Evolutionary conservation across 352 stramenopile genomes (phyloP), one percentile per base, ranked within the genome.

Genomic region (Achlya hypogyna): DNA sequence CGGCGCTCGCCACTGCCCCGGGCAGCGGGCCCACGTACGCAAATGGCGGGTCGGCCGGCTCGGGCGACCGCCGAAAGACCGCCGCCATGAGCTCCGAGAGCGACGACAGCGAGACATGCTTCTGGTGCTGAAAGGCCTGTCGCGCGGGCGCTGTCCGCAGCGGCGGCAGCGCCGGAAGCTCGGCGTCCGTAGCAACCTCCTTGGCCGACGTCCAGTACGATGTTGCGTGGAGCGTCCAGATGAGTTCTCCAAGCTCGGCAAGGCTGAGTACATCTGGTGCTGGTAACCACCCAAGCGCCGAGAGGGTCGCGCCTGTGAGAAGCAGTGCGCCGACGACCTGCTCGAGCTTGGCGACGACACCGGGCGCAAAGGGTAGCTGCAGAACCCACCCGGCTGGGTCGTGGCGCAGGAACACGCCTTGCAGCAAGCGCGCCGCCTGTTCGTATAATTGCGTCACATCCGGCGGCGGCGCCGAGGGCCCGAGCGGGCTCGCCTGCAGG

Each of bases 101-200:
- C 0, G 84, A 91, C 40, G 86, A 95, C 81, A 95, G 91, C 3
- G 84, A 93, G 63, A 92, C 82, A 65, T 95, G 92, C 65, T 95
- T 95, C 73, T 93, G 91, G 75, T 95, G 86, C 0, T 75, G 79
- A 52, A 82, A 45, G 12, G 14, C 18, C 8, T 58, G 40, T n/a
- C 60, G 60, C 2, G 38, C 49, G 2, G 49, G 25, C 2, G 49
- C 49, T 1, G 49, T 56, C 12, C 49, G 49, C 31, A 20, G 31
- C 31, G 8, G 12, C 49, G n/a, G 2, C 38, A 45, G 2, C 38
- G 14, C 14, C 38, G 6, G 16, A 49, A 22, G 49, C 31, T 22
- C 1, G 4, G 3, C 2, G 16, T 22, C 23, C 9, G 40, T 18
- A 0, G 31, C 5, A 4, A 27, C 18, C 10, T 43, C 34, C 25